These are phyloP conservation scores for Triticum urartu DNA, from an alignment of 176 grass and related monocot genomes.

Conservation along the genomic window DNA sequence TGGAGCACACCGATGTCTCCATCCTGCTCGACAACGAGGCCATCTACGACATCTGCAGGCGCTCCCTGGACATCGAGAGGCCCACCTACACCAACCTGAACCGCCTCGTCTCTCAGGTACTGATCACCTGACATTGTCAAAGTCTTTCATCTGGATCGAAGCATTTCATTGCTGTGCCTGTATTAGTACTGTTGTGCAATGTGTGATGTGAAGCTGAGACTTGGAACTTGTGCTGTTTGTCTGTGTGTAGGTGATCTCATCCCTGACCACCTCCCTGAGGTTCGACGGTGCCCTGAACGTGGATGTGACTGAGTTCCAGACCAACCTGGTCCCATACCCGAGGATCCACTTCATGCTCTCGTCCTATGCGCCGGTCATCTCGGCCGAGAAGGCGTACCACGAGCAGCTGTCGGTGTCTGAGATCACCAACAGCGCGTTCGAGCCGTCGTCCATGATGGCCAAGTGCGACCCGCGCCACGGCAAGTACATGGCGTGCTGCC, in stretches of 20 bases:
- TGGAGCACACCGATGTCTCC: conserved; percentile 85
- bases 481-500: conserved; percentile 90
- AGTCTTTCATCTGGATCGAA: background rate
- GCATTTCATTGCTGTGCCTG: too few species aligned
- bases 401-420: conserved; percentile 81
- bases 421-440: conserved; percentile 86
- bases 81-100: conserved; percentile 81
- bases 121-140: background rate
- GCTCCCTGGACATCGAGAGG: conserved; percentile 75
- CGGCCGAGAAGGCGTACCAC: conserved; percentile 66
- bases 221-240: background rate
- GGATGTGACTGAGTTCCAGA: conserved; percentile 85
- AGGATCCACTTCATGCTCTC: conserved; percentile 90
- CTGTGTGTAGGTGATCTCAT: conserved; percentile 64
- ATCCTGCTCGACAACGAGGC: conserved; percentile 82
- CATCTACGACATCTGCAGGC: conserved; percentile 82
- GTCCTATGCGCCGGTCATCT: conserved; percentile 80
- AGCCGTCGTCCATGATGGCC: conserved; percentile 85
- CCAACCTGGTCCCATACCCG: conserved; percentile 84
- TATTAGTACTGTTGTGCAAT: background rate
- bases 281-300: conserved; percentile 88
- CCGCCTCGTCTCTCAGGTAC: conserved; percentile 70
- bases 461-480: conserved; percentile 73
- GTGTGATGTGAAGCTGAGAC: background rate
- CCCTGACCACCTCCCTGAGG: conserved; percentile 71